Conservation (phyloP, 495 filamentous ascomycete species). For the Daldinia caldariorum region DNA sequence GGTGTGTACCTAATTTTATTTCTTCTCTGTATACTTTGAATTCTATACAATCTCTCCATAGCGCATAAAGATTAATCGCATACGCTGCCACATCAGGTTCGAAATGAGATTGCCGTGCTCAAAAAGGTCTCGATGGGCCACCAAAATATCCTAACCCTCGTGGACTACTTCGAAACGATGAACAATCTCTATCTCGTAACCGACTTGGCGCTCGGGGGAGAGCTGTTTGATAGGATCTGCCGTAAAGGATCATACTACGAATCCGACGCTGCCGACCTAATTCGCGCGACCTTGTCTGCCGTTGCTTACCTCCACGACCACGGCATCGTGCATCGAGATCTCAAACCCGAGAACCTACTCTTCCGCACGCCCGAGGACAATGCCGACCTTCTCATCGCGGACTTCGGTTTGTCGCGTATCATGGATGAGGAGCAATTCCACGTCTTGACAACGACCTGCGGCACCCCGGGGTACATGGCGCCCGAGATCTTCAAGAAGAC, state of each 20-base stretch:
- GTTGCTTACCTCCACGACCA: conserved; percentile 98
- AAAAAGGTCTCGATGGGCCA: conserved; percentile 98
- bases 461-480: conserved; percentile 97
- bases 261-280: conserved; percentile 93
- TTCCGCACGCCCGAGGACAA: conserved; percentile 85
- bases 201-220: conserved; percentile 93
- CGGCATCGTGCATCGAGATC: conserved; percentile 92
- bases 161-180: conserved; percentile 99
- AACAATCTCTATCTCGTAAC: conserved; percentile 99
- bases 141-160: conserved; percentile 95
- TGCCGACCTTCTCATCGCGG: conserved; percentile 91
- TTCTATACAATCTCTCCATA: not conserved
- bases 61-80: conserved; percentile 25
- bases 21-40: not conserved
- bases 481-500: conserved; percentile 92
- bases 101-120: conserved; percentile 97
- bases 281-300: conserved; percentile 93
- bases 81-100: conserved; percentile 67
- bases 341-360: conserved; percentile 80
- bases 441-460: conserved; percentile 95
- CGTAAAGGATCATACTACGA: conserved; percentile 98
- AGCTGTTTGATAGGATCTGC: conserved; percentile 98
- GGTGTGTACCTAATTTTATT: conserved; percentile 67
- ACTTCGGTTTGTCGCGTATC: conserved; percentile 92
- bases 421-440: conserved; percentile 99